Percentiles rank a stretch among this genome's conserved stretches.
Conservation (phyloP, 352 stramenopile genomes). For the Globisporangium heterothallicum region DNA sequence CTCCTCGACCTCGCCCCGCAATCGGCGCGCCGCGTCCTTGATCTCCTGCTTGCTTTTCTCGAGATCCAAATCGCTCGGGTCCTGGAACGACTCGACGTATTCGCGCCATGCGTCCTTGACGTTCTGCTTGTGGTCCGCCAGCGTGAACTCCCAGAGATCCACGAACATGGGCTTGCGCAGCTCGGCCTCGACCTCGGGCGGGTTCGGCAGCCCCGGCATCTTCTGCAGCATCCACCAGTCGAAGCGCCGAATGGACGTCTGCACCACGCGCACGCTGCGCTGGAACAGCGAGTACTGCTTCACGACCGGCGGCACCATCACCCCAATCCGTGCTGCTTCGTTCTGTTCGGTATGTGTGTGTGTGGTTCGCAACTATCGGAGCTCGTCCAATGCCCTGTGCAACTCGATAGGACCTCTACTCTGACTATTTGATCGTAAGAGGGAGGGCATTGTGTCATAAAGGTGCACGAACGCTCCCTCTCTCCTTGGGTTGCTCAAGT, state of each 20-base stretch:
- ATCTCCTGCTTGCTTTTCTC: slow-evolving; percentile 65
- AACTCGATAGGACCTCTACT: not conserved
- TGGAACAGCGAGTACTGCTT: slow-evolving; percentile 82
- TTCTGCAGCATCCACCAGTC: slow-evolving; percentile 48
- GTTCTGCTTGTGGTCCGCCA: slow-evolving; percentile 60
- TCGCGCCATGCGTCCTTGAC: slow-evolving; percentile 63
- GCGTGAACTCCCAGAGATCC: slow-evolving; percentile 77
- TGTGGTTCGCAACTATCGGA: slow-evolving; percentile 1
- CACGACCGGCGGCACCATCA: slow-evolving; percentile 11
- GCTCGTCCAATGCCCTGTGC: not conserved
- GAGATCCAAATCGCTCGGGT: slow-evolving; percentile 46
- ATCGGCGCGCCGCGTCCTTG: slow-evolving; percentile 30
- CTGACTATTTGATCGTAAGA: not conserved
- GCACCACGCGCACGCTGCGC: slow-evolving; percentile 54
- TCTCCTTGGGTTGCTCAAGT: too few relatives aligned
- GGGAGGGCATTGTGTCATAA: not conserved
- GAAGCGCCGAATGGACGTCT: slow-evolving; percentile 50
- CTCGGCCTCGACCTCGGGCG: slow-evolving; percentile 46
- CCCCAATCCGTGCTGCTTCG: not conserved
- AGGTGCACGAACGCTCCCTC: too few relatives aligned
- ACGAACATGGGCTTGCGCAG: slow-evolving; percentile 45
- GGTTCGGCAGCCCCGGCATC: slow-evolving; percentile 68
- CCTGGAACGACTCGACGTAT: slow-evolving; percentile 60
- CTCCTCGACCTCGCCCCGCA: slow-evolving; percentile 50
- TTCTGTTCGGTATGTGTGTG: not conserved